These are phyloP conservation scores for Nepenthes gracilis DNA, from an alignment of 148 eudicot species.

Conservation along the genomic window DNA sequence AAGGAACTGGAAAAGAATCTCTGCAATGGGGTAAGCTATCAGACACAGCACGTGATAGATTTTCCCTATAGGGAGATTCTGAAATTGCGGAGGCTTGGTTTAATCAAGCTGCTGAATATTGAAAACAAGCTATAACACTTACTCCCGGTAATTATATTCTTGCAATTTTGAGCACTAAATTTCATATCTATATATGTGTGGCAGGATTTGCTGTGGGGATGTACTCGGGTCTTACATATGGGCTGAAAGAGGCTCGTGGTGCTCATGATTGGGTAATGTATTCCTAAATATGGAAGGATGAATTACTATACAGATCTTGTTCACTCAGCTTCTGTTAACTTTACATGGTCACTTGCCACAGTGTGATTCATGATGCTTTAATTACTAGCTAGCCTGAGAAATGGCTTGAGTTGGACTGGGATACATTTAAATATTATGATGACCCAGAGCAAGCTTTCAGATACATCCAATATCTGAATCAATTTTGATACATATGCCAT, in stretches of 20 bases:
- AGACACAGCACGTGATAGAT: background rate
- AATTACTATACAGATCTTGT: too few relatives aligned
- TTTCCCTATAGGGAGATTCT: background rate
- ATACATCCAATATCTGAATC: too few relatives aligned
- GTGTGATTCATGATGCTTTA: too few relatives aligned
- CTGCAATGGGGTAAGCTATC: slow-evolving; percentile 77
- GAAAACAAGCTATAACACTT: background rate
- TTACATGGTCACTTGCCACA: too few relatives aligned
- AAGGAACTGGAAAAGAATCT: slow-evolving; percentile 75
- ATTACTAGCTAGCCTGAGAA: too few relatives aligned
- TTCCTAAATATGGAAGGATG: background rate
- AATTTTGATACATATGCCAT: too few relatives aligned
- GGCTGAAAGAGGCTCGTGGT: slow-evolving; percentile 87
- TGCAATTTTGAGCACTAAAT: background rate
- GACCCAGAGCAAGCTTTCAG: too few relatives aligned
- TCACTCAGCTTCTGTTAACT: too few relatives aligned
- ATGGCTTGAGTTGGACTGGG: too few relatives aligned
- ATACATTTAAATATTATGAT: too few relatives aligned
- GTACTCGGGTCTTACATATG: slow-evolving; percentile 91
- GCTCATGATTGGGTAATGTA: slow-evolving; percentile 83
- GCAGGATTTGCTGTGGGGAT: slow-evolving; percentile 84
- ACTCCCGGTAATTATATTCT: background rate
- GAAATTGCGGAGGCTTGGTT: background rate
- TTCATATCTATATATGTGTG: background rate
- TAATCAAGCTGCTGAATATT: background rate